Conservation (phyloP, 306 rosid genomes). For the Sindora glabra region DNA sequence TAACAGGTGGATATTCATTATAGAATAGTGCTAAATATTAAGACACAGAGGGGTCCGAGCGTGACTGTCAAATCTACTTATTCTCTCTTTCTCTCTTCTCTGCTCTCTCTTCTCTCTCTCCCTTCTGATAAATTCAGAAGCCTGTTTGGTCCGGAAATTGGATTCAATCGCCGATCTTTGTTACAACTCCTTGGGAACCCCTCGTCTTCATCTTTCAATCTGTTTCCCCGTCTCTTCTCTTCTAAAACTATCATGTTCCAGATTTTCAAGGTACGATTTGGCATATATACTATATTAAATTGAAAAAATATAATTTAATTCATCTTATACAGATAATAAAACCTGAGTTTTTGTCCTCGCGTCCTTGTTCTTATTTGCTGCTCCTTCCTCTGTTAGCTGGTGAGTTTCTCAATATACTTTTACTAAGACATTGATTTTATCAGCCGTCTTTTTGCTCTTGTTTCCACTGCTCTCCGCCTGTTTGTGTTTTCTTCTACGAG, state of each 20-base stretch:
- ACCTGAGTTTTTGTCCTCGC: conserved; percentile 17
- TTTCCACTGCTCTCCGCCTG: neutral
- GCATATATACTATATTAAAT: too few species aligned
- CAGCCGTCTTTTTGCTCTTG: neutral
- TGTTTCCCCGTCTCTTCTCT: conserved; percentile 38
- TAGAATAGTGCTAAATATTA: conserved; percentile 33
- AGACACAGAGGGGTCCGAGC: conserved; percentile 50
- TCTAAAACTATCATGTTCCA: conserved; percentile 59
- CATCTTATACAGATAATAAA: too few species aligned
- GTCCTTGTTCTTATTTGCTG: conserved; percentile 2
- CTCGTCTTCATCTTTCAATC: conserved; percentile 47
- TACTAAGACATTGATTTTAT: conserved; percentile 28
- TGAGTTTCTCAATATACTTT: conserved; percentile 18
- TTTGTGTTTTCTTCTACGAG: neutral
- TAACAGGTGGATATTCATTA: conserved; percentile 31
- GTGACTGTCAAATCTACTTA: conserved; percentile 96
- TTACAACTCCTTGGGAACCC: conserved; percentile 49
- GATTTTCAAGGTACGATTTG: conserved; percentile 74
- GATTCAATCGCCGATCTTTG: conserved; percentile 62
- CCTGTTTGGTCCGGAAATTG: conserved; percentile 62
- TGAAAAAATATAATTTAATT: too few species aligned
- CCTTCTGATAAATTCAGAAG: conserved; percentile 34
- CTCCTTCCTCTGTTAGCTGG: neutral
- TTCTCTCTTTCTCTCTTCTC: conserved; percentile 44
- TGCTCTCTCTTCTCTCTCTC: conserved; percentile 27